These are phyloP conservation scores for Plantago lanceolata DNA, from an alignment of 305 asterid species.

Conservation along the genomic window DNA sequence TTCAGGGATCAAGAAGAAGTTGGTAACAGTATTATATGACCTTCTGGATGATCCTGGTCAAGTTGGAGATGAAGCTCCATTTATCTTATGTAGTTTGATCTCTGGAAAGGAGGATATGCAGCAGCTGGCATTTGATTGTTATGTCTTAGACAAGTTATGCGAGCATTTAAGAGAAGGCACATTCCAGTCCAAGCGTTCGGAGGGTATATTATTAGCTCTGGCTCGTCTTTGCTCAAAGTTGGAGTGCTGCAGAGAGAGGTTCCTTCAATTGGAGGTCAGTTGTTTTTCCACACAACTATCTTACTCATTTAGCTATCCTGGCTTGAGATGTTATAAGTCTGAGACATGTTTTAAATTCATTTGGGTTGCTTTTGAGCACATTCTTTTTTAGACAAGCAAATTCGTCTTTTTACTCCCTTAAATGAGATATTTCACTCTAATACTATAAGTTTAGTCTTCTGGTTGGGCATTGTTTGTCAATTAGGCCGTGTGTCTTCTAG, in stretches of 20 bases:
- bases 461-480: neutral
- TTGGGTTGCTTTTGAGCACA: neutral
- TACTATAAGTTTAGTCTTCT: neutral
- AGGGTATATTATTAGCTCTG: slow-evolving; percentile 73
- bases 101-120: slow-evolving; percentile 80
- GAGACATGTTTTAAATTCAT: neutral
- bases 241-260: slow-evolving; percentile 81
- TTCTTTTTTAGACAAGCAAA: too few relatives aligned
- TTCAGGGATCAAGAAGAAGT: slow-evolving; percentile 44
- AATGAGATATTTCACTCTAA: neutral
- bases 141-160: slow-evolving; percentile 58
- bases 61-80: slow-evolving; percentile 92
- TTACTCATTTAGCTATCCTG: slow-evolving; percentile 12
- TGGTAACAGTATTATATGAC: slow-evolving; percentile 63
- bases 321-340: neutral
- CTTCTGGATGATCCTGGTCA: slow-evolving; percentile 86
- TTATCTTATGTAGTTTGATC: slow-evolving; percentile 67
- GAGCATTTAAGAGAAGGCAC: slow-evolving; percentile 52
- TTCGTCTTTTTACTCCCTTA: neutral
- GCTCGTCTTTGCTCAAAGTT: slow-evolving; percentile 72
- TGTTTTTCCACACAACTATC: slow-evolving; percentile 20
- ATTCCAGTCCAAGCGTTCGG: slow-evolving; percentile 52
- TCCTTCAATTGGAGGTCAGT: slow-evolving; percentile 60
- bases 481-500: neutral
- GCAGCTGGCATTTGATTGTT: slow-evolving; percentile 61